phyloP scores from a whole-genome alignment of 176 grass and related monocot species.

The Tuctoria greenei region DNA sequence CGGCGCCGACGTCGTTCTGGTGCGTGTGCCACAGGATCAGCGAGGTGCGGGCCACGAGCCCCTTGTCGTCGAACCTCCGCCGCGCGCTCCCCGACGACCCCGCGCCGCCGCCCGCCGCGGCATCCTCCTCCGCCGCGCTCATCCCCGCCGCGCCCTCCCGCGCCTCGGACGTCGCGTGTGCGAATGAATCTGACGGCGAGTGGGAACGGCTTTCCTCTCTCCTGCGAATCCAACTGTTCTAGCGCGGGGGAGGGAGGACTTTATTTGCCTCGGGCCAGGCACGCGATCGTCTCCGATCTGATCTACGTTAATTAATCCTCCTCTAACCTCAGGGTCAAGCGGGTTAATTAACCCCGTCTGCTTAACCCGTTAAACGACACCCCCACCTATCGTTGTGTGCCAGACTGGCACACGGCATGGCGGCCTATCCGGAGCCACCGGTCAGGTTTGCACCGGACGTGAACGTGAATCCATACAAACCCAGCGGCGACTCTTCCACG shows the following conservation, averaged over 20 bases:
- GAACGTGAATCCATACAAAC: background rate
- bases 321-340: background rate
- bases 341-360: background rate
- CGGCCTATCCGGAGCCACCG: background rate
- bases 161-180: conserved; percentile 23
- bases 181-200: conserved; percentile 20
- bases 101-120: conserved; percentile 22
- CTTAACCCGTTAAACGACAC: conserved; percentile 7
- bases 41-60: conserved; percentile 76
- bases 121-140: conserved; percentile 45
- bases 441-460: background rate
- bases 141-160: conserved; percentile 32
- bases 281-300: conserved; percentile 29
- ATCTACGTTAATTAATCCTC: conserved; percentile 9
- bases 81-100: conserved; percentile 48
- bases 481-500: background rate
- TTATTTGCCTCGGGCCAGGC: conserved; percentile 17
- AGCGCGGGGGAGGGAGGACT: background rate
- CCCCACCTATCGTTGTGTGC: conserved; percentile 22
- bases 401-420: conserved; percentile 18
- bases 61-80: conserved; percentile 76
- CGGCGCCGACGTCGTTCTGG: conserved; percentile 79
- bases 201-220: background rate
- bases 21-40: conserved; percentile 99
- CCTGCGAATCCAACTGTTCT: conserved; percentile 12